Base-by-base conservation (phyloP, 306 rosid genomes). In the Urtica urens region DNA sequence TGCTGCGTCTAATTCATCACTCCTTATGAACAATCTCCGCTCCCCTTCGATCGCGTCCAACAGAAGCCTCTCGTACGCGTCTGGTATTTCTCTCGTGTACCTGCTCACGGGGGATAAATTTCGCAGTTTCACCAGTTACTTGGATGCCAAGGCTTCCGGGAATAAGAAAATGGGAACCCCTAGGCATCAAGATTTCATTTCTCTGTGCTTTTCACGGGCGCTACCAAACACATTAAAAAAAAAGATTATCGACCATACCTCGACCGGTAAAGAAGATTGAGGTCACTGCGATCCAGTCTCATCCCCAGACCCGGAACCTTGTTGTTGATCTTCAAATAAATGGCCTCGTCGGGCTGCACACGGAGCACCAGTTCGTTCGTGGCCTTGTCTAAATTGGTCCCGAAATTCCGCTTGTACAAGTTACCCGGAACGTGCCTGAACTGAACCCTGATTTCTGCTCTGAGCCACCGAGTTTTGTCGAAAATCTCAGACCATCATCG, bases 371-470 rank as follows among this genome's bases (percentile, higher is more conserved):
- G 99, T 81, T 90, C 99, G 50, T 90, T 90, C 2, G 94, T 81
- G 17, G 95, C 82, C 74, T 90, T 81, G 67, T 79, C 95, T 39
- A 90, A 74, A 70, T 84, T 87, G 20, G 95, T 81, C 60, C 95
- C 97, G 38, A 90, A 81, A 48, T 69, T 90, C 20, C 79, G 52
- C 71, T 81, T 84, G 80, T 81, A 90, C 77, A 90, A 73, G 69
- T 90, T 90, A 47, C 99, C 95, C 5, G 94, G 99, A 26, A 90
- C 99, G 25, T 79, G 99, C 60, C 99, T 74, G 72, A 90, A 90
- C 65, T 84, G 99, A 30, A 90, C 99, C 74, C 99, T 76, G 41
- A 90, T 90, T 73, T 90, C 97, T 72, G 97, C 94, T 64, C 97
- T 90, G 97, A 43, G 41, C 12, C 40, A 43, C 17, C 0, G 4